A percentile compares a stretch with the other conserved stretches of the same genome.
Conservation (phyloP, 768 basidiomycete species). For the Glaciozyma martinii region DNA sequence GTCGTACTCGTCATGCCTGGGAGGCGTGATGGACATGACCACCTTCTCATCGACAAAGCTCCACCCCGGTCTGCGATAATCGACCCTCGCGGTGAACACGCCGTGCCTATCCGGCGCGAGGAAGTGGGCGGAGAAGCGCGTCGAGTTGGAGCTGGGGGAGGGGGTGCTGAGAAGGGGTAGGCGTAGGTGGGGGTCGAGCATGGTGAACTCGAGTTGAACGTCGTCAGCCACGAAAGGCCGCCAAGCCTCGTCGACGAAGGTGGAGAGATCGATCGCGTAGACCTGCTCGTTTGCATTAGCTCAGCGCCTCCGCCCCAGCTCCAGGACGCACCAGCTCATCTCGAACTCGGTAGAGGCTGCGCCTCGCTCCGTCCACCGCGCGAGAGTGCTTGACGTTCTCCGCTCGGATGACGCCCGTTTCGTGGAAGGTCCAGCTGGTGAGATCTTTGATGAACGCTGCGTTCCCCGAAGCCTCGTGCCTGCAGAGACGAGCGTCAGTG, state of each 20-base stretch:
- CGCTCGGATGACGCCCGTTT: constrained; percentile 68
- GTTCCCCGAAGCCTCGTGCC: constrained; percentile 64
- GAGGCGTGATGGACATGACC: constrained; percentile 80
- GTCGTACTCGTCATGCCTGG: constrained; percentile 87
- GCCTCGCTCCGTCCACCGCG: constrained; percentile 37
- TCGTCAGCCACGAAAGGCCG: constrained; percentile 62
- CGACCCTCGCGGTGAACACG: constrained; percentile 92
- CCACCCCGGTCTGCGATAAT: constrained; percentile 82
- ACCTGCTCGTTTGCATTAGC: constrained; percentile 45
- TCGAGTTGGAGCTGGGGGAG: constrained; percentile 3
- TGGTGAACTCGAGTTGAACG: constrained; percentile 90
- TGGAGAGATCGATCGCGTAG: constrained; percentile 63
- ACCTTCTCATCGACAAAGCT: constrained; percentile 64
- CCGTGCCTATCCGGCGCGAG: constrained; percentile 89
- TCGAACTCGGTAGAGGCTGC: constrained; percentile 61
- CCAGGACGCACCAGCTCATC: constrained; percentile 59
- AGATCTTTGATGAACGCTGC: constrained; percentile 63
- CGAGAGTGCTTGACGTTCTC: constrained; percentile 47
- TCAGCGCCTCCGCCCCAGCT: background rate
- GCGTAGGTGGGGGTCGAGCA: constrained; percentile 95
- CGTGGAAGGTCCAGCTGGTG: constrained; percentile 83
- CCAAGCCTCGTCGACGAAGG: constrained; percentile 59
- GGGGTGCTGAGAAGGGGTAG: constrained; percentile 62
- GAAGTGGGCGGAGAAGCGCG: constrained; percentile 52
- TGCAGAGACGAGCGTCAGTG: constrained; percentile 31